phyloP scores from a whole-genome alignment of 208 protist species.

The Crithidia sp. region DNA sequence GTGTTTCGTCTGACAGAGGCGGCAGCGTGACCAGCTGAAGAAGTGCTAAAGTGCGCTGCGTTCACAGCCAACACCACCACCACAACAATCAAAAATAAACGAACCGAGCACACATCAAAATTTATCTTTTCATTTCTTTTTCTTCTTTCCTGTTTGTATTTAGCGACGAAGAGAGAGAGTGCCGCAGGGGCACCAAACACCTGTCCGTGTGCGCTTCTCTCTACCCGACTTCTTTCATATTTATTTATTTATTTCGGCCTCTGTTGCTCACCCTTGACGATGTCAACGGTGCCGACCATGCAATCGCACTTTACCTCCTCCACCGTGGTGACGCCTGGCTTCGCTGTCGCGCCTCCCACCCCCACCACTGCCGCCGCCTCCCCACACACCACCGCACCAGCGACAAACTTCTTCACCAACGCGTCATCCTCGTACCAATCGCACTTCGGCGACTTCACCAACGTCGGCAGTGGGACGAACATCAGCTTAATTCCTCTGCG shows the following conservation, averaged over 20 bases:
- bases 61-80: too few species aligned
- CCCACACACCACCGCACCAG: not conserved
- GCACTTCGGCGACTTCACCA: conserved; percentile 31
- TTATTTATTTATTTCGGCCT: not conserved
- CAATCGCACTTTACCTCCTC: conserved; percentile 20
- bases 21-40: too few species aligned
- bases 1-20: too few species aligned
- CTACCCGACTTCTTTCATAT: not conserved
- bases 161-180: not conserved
- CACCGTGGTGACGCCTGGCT: conserved; percentile 9
- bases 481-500: not conserved
- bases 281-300: conserved; percentile 13
- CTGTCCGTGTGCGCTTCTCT: not conserved
- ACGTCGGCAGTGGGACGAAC: not conserved
- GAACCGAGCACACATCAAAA: not conserved
- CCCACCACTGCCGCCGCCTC: not conserved
- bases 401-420: conserved; percentile 20
- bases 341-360: not conserved
- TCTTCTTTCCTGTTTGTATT: conserved; percentile 2
- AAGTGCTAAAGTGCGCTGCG: too few species aligned
- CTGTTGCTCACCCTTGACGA: not conserved
- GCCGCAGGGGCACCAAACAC: not conserved
- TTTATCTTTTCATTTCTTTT: conserved; percentile 7
- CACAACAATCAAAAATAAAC: too few species aligned
- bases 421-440: conserved; percentile 26